phyloP scores from a whole-genome alignment of 306 rosid species.

The Quercus bicolor region DNA sequence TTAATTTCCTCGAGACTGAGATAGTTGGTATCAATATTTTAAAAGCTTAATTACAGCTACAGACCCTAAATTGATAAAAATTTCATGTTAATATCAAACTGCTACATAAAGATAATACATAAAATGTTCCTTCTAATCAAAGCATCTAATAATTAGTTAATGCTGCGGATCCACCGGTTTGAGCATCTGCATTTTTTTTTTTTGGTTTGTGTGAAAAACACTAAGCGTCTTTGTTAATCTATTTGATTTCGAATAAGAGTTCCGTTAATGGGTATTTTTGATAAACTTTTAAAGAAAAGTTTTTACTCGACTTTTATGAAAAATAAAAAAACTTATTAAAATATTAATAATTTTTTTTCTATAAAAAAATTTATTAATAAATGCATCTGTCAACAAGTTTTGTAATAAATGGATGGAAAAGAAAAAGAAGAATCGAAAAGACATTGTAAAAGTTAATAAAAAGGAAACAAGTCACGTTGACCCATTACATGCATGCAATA shows the following conservation, averaged over 20 bases:
- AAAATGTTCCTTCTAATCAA: neutral
- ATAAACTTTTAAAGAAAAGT: too few species aligned
- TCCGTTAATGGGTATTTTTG: rapidly evolving
- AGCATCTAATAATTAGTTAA: conserved; percentile 13
- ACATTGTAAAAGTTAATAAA: neutral
- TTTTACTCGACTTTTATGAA: rapidly evolving
- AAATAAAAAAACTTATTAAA: too few species aligned
- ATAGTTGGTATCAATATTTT: neutral
- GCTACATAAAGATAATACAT: neutral
- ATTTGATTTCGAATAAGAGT: too few species aligned
- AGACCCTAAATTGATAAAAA: neutral
- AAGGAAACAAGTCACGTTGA: neutral
- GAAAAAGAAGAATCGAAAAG: neutral
- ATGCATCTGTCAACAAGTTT: neutral
- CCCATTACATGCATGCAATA: conserved; percentile 3
- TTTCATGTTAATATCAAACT: neutral
- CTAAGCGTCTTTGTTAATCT: too few species aligned
- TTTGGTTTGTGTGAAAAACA: neutral
- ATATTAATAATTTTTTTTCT: too few species aligned
- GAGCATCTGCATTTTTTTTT: conserved; percentile 25
- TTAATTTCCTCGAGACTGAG: neutral
- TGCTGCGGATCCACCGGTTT: conserved; percentile 23
- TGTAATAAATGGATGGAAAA: neutral
- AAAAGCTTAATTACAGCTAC: neutral
- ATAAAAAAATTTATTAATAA: too few species aligned